A percentile compares a stretch with the other conserved stretches of the same genome.
These are phyloP conservation scores for Trichoderma virens DNA, from an alignment of 495 filamentous ascomycete genomes.

Conservation along the genomic window DNA sequence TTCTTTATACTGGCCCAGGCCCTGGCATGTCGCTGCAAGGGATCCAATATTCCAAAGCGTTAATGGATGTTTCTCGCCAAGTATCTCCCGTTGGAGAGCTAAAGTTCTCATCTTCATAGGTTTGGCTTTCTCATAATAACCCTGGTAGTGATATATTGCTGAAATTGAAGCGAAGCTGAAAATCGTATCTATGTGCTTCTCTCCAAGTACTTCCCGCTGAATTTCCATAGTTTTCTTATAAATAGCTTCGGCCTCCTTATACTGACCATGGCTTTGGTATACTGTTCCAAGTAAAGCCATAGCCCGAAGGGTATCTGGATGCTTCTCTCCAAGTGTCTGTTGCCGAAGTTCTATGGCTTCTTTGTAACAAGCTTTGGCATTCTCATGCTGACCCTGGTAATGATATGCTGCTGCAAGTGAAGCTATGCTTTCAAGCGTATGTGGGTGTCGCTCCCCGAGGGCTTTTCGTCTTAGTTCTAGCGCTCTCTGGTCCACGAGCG, in stretches of 20 bases:
- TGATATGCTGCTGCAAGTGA: background rate
- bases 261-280: background rate
- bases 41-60: background rate
- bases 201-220: background rate
- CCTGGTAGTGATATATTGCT: background rate
- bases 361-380: background rate
- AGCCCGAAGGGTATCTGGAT: background rate
- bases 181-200: background rate
- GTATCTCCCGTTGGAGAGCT: background rate
- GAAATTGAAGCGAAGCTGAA: background rate
- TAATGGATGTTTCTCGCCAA: background rate
- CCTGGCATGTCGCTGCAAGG: background rate
- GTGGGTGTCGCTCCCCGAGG: background rate
- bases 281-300: background rate
- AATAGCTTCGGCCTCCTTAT: background rate
- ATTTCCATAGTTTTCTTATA: background rate
- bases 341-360: background rate
- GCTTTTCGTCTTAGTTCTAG: background rate
- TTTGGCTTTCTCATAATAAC: background rate
- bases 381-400: background rate
- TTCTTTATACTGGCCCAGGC: background rate
- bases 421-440: background rate
- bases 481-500: background rate
- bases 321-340: background rate
- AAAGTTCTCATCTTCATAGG: background rate